A percentile compares a stretch with the other conserved stretches of the same genome.
Evolutionary conservation across 345 rosid genomes (phyloP).

Genomic region (Excoecaria agallocha): DNA sequence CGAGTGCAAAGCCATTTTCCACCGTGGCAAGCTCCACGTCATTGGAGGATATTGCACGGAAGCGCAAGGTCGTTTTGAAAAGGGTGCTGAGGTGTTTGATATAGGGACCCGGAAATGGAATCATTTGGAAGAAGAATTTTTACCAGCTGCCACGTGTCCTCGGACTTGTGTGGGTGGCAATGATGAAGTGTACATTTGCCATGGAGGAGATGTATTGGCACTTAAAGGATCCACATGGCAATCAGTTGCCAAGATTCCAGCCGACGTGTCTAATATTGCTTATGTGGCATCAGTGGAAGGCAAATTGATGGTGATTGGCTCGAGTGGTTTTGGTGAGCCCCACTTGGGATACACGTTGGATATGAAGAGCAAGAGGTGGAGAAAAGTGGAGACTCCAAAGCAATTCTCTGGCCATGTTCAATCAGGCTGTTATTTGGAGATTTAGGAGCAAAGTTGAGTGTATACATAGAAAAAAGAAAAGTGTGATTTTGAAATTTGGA

Average conservation of each 20-base stretch:
- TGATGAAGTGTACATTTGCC: constrained; percentile 43
- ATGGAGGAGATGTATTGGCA: constrained; percentile 37
- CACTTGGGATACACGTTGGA: constrained; percentile 35
- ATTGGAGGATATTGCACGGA: constrained; percentile 76
- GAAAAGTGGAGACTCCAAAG: constrained; percentile 30
- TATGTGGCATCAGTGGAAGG: constrained; percentile 41
- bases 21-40: constrained; percentile 59
- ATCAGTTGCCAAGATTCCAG: constrained; percentile 43
- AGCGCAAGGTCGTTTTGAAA: constrained; percentile 62
- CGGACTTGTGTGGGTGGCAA: constrained; percentile 29
- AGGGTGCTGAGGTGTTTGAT: constrained; percentile 49
- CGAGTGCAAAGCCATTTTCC: constrained; percentile 65
- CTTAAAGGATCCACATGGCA: constrained; percentile 40
- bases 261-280: constrained; percentile 39
- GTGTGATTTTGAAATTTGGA: not conserved
- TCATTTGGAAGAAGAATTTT: constrained; percentile 27
- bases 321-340: constrained; percentile 32
- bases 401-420: constrained; percentile 56
- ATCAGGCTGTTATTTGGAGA: constrained; percentile 60
- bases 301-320: constrained; percentile 61
- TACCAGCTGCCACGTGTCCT: constrained; percentile 34
- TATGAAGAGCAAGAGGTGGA: constrained; percentile 42
- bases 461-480: no score
- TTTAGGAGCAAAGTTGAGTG: no score
- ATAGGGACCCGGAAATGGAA: constrained; percentile 46